phyloP scores from a whole-genome alignment of 192 early-diverging fungal genomes.

The Umbelopsis sp. region DNA sequence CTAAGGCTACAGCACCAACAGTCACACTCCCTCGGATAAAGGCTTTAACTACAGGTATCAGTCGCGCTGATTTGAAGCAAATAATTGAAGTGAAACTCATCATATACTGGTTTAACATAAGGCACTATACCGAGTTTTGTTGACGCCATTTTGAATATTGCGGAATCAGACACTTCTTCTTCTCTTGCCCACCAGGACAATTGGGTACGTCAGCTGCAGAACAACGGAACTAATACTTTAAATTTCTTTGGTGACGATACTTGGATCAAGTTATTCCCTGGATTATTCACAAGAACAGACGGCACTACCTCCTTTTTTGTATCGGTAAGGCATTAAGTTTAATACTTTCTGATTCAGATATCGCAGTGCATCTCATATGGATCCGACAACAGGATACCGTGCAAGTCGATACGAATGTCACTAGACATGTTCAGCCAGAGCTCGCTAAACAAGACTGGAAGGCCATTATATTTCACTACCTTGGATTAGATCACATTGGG shows the following conservation, averaged over 20 bases:
- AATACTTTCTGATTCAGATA: slow-evolving; percentile 63
- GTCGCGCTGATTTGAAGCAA: background rate
- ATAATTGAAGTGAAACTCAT: background rate
- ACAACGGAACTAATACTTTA: slow-evolving; percentile 51
- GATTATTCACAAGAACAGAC: slow-evolving; percentile 58
- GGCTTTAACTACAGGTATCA: slow-evolving; percentile 70
- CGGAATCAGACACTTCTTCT: slow-evolving; percentile 68
- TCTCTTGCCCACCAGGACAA: slow-evolving; percentile 68
- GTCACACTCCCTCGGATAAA: slow-evolving; percentile 84
- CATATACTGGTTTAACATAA: slow-evolving; percentile 8
- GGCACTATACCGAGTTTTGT: slow-evolving; percentile 78
- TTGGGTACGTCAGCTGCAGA: slow-evolving; percentile 67
- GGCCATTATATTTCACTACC: slow-evolving; percentile 73
- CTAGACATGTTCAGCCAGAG: slow-evolving; percentile 62
- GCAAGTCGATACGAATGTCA: slow-evolving; percentile 76
- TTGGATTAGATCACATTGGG: slow-evolving; percentile 85
- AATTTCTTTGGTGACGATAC: slow-evolving; percentile 95
- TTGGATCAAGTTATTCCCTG: slow-evolving; percentile 88
- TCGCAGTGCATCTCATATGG: slow-evolving; percentile 37
- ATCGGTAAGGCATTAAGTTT: slow-evolving; percentile 69
- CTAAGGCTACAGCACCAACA: slow-evolving; percentile 65
- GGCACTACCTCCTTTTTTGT: slow-evolving; percentile 70
- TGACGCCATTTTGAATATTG: slow-evolving; percentile 82
- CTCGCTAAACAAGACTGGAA: slow-evolving; percentile 64
- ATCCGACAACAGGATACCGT: slow-evolving; percentile 61